Base-by-base conservation (phyloP, 768 basidiomycete species). In the Xerocomus potaroensis region DNA sequence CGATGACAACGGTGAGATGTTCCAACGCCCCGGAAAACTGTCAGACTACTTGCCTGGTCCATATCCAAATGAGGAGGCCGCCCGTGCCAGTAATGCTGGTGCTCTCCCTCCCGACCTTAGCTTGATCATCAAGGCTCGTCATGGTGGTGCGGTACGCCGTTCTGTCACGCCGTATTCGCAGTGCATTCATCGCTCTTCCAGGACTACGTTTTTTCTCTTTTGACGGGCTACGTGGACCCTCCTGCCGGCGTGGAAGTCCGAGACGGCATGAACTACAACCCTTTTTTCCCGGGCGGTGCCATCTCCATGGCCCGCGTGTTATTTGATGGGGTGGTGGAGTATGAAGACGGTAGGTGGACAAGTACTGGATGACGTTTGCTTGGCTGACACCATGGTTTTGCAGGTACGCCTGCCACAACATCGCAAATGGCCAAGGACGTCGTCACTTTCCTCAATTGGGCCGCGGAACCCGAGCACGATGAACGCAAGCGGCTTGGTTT, bases 351-450 rank as follows among this genome's bases (percentile, higher is more conserved):
- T 87, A 51, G 57, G 80, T 59, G 19, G 5, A 16, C 43, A 27
- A 32, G 9, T 41, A 37, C 18, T 10, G 16, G 31, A 2, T 14
- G 11, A 10, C 5, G 8, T 37, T 38, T 2, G 5, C 16, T 31
- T 16, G 31, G 39, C 32, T 64, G 29, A 66, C 33, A 1, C 49
- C 21, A 24, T 34, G 15, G 37, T 19, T n/a, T 34, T 33, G 14
- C 38, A 92, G 90, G 88, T 40, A 98, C 96, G 4, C 93, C 96
- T 12, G 91, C 95, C 11, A 99, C 96, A 39, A 85, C 92, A 6
- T 89, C 91, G 5, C 96, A 99, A 68, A 94, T 99, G 95, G 95
- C 96, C 57, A 99, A 98, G 78, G 96, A 99, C 63, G 93, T 99
- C 44, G 80, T 81, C 37, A 91, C 88, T 3, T 97, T 98, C 85